A percentile compares a stretch with the other conserved stretches of the same genome.
phyloP scores from a whole-genome alignment of 1,284 basidiomycete genomes.

The Cystobasidium pallidum region DNA sequence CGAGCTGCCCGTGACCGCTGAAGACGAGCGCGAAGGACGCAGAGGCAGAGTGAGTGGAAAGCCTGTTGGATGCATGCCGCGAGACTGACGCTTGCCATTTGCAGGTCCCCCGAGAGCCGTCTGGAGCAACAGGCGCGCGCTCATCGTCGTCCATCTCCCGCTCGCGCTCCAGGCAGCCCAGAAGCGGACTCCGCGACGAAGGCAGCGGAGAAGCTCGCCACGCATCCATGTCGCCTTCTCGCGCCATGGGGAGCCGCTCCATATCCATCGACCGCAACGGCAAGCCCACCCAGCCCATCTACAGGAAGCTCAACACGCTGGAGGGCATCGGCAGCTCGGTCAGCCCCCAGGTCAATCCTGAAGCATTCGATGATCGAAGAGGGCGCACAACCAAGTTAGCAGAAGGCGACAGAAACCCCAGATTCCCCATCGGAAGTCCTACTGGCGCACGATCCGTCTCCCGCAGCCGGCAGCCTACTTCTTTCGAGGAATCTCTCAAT shows the following conservation, averaged over 20 bases:
- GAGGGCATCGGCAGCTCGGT: constrained; percentile 40
- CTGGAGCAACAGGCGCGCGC: constrained; percentile 37
- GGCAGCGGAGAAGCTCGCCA: constrained; percentile 31
- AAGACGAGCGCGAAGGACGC: constrained; percentile 24
- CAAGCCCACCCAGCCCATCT: constrained; percentile 16
- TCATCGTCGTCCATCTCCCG: constrained; percentile 39
- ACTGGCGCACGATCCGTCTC: constrained; percentile 29
- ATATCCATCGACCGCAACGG: constrained; percentile 27
- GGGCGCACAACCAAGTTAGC: constrained; percentile 6
- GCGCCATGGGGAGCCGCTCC: constrained; percentile 37
- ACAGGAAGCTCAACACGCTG: constrained; percentile 33
- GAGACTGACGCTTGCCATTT: neutral
- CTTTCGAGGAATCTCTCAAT: constrained; percentile 12
- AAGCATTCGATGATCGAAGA: constrained; percentile 30
- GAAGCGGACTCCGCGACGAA: constrained; percentile 11
- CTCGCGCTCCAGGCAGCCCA: constrained; percentile 25
- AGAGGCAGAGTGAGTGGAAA: constrained; percentile 32
- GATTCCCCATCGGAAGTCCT: constrained; percentile 19
- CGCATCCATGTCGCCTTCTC: constrained; percentile 29
- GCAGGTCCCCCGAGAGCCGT: constrained; percentile 42
- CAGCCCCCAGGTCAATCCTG: constrained; percentile 35
- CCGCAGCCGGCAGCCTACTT: constrained; percentile 13
- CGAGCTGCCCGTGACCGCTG: neutral
- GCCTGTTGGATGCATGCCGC: neutral
- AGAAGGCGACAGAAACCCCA: constrained; percentile 9